phyloP scores from a whole-genome alignment of 2,329 filamentous ascomycete genomes.

The Fusarium paranaense region DNA sequence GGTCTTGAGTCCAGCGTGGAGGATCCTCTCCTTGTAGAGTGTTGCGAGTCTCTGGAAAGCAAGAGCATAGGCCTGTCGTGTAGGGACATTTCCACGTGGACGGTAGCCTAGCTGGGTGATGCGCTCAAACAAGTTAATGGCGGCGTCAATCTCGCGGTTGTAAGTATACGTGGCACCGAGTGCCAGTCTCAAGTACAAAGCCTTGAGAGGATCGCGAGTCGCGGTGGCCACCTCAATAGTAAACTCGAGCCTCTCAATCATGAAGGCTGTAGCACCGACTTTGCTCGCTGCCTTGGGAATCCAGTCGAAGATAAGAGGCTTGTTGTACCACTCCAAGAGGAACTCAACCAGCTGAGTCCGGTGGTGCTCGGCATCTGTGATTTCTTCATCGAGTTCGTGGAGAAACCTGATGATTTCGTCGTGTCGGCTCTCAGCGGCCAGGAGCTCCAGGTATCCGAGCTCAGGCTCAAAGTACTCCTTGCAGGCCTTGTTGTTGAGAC shows the following conservation, averaged over 20 bases:
- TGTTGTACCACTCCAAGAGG: conserved; percentile 50
- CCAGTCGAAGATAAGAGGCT: conserved; percentile 52
- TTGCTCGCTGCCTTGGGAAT: conserved; percentile 55
- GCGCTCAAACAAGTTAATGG: conserved; percentile 51
- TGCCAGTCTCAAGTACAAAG: conserved; percentile 53
- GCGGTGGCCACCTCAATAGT: conserved; percentile 50
- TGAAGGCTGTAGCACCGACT: conserved; percentile 45
- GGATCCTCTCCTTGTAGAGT: conserved; percentile 52
- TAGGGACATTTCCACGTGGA: conserved; percentile 53
- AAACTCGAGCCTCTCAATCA: conserved; percentile 46
- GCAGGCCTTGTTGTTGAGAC: conserved; percentile 44
- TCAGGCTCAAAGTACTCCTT: conserved; percentile 53
- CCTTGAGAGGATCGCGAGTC: conserved; percentile 51
- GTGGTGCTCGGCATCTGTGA: conserved; percentile 38
- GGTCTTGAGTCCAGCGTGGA: conserved; percentile 44
- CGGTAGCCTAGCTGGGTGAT: conserved; percentile 54
- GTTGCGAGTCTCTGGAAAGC: conserved; percentile 55
- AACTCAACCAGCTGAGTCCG: conserved; percentile 50
- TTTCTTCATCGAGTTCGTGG: conserved; percentile 46
- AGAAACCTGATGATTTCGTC: conserved; percentile 51
- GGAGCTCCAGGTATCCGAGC: conserved; percentile 50
- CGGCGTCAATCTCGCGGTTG: conserved; percentile 49
- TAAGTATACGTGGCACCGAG: conserved; percentile 52
- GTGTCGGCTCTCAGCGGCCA: conserved; percentile 53
- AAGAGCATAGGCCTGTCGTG: conserved; percentile 53